A percentile compares a stretch with the other conserved stretches of the same genome.
These are phyloP conservation scores for Candida endomychidarum DNA, from an alignment of 805 yeast species.

Conservation along the genomic window DNA sequence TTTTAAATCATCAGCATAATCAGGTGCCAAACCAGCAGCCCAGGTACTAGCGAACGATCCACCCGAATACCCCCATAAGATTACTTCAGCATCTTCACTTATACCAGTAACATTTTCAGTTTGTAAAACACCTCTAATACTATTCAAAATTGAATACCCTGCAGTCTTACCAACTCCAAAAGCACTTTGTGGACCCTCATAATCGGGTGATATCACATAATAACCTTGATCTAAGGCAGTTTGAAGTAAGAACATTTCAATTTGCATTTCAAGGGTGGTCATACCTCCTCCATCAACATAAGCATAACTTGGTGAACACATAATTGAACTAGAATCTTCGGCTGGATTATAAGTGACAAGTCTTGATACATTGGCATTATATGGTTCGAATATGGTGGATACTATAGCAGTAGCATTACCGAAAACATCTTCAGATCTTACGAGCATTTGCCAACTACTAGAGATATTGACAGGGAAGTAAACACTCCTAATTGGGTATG, in stretches of 20 bases:
- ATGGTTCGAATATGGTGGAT: constrained; percentile 30
- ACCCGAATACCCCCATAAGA: constrained; percentile 37
- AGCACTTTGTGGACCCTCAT: constrained; percentile 31
- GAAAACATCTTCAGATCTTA: constrained; percentile 22
- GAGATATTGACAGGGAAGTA: constrained; percentile 20
- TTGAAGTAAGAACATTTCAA: constrained; percentile 19
- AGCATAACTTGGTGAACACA: constrained; percentile 29
- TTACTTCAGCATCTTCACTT: constrained; percentile 17
- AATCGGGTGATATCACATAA: constrained; percentile 34
- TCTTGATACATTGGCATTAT: constrained; percentile 24
- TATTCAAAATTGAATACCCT: constrained; percentile 29
- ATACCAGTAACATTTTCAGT: constrained; percentile 19
- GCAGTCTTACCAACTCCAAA: constrained; percentile 31
- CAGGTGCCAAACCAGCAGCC: constrained; percentile 34
- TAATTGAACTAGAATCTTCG: constrained; percentile 25
- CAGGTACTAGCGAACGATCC: constrained; percentile 35
- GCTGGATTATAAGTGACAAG: constrained; percentile 28
- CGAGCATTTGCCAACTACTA: constrained; percentile 24
- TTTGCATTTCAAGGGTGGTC: constrained; percentile 15
- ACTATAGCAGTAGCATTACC: constrained; percentile 27
- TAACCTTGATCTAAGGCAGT: constrained; percentile 29
- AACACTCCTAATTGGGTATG: constrained; percentile 19
- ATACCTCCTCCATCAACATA: constrained; percentile 20
- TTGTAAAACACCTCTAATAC: constrained; percentile 27
- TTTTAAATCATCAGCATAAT: constrained; percentile 31